Percentiles rank a stretch among this genome's conserved stretches.
phyloP scores from a whole-genome alignment of 2,329 filamentous ascomycete genomes.

The Aaosphaeria pasadenensis region DNA sequence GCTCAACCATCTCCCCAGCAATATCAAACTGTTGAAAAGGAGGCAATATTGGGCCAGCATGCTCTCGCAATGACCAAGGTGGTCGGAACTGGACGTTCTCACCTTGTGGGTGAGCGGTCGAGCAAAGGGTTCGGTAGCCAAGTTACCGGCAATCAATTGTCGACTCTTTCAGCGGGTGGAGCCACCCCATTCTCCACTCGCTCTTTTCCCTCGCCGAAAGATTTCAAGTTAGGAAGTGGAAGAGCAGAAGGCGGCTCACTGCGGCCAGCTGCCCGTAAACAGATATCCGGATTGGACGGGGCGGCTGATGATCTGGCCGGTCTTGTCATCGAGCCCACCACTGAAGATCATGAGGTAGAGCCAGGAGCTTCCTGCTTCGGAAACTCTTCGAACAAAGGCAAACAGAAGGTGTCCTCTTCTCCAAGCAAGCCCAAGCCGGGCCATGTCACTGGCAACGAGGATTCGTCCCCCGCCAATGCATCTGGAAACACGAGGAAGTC shows the following conservation, averaged over 20 bases:
- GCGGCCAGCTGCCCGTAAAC: conserved; percentile 12
- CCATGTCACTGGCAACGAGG: conserved; percentile 8
- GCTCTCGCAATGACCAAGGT: neutral
- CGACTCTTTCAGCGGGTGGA: neutral
- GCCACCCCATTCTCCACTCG: neutral
- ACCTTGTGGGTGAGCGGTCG: neutral
- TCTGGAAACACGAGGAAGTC: conserved; percentile 34
- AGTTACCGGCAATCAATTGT: neutral
- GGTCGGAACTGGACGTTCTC: neutral
- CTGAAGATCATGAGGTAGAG: conserved; percentile 12
- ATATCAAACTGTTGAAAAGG: no score
- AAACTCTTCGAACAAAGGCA: conserved; percentile 23
- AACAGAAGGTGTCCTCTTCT: conserved; percentile 26
- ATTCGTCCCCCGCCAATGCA: conserved; percentile 22
- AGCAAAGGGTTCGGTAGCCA: neutral
- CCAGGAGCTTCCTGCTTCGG: conserved; percentile 30
- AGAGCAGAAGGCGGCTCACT: neutral
- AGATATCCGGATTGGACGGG: conserved; percentile 35
- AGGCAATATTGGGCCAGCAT: neutral
- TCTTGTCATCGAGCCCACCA: conserved; percentile 15
- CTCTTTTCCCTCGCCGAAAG: conserved; percentile 16
- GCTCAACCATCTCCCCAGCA: neutral
- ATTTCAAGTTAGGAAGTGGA: conserved; percentile 6
- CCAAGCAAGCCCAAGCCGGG: conserved; percentile 14
- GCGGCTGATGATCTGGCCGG: conserved; percentile 38